Percentiles rank a stretch among this genome's conserved stretches.
These are phyloP conservation scores for Tuctoria greenei DNA, from an alignment of 176 grass and related monocot species.

Conservation along the genomic window DNA sequence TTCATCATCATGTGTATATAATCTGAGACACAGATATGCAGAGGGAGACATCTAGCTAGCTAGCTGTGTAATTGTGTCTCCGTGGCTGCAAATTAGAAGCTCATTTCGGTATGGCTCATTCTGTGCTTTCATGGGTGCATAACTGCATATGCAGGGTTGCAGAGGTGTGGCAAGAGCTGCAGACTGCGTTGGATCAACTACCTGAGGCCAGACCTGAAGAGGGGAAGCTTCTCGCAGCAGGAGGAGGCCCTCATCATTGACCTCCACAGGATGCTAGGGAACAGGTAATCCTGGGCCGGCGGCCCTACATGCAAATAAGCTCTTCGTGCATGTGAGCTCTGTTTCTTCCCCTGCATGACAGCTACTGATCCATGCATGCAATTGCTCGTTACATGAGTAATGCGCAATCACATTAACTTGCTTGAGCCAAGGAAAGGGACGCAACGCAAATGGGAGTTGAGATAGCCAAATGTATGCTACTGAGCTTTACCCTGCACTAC, in stretches of 20 bases:
- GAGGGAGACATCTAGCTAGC: not conserved
- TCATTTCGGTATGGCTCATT: not conserved
- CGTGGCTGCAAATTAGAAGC: not conserved
- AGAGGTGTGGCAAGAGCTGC: conserved; percentile 99
- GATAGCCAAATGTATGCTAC: not conserved
- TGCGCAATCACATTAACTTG: conserved; percentile 29
- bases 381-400: conserved; percentile 19
- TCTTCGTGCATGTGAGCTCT: conserved; percentile 22
- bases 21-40: not conserved
- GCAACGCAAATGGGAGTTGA: conserved; percentile 3
- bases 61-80: not conserved
- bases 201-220: conserved; percentile 94
- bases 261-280: conserved; percentile 93
- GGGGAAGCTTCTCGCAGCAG: conserved; percentile 93
- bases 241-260: conserved; percentile 96
- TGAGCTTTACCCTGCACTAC: conserved; percentile 21
- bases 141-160: conserved; percentile 51
- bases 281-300: conserved; percentile 50
- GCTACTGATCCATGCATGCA: conserved; percentile 3
- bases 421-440: conserved; percentile 24
- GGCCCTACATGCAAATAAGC: not conserved
- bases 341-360: conserved; percentile 10
- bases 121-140: not conserved
- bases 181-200: conserved; percentile 99
- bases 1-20: not conserved